A percentile compares a stretch with the other conserved stretches of the same genome.
Conservation (phyloP, 257 asterid species). For the Nicotiana tomentosiformis region DNA sequence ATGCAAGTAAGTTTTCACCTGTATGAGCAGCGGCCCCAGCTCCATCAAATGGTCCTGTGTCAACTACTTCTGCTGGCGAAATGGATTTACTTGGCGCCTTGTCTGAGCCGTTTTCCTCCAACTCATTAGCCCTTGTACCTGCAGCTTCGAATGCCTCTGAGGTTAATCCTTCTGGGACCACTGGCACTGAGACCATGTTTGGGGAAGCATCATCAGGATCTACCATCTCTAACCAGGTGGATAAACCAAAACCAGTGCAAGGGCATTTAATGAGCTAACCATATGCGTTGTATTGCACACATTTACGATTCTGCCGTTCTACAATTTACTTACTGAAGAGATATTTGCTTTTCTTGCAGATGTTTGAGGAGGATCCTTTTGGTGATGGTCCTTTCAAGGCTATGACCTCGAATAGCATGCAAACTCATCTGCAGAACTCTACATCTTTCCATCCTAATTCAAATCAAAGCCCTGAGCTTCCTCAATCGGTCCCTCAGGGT, state of each 20-base stretch:
- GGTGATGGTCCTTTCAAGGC: conserved; percentile 95
- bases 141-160: conserved; percentile 38
- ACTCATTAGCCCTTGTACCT: conserved; percentile 72
- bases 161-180: conserved; percentile 35
- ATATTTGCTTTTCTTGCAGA: conserved; percentile 41
- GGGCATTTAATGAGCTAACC: neutral
- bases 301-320: neutral
- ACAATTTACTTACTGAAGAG: neutral
- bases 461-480: conserved; percentile 31
- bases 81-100: conserved; percentile 76
- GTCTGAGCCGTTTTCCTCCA: conserved; percentile 51
- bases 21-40: conserved; percentile 46
- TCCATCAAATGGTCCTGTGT: conserved; percentile 40
- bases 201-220: conserved; percentile 41
- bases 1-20: conserved; percentile 5
- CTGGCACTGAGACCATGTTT: conserved; percentile 39
- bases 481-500: conserved; percentile 36
- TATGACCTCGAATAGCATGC: conserved; percentile 31
- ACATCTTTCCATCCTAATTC: conserved; percentile 37
- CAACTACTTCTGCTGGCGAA: conserved; percentile 44
- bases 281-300: neutral
- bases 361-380: conserved; percentile 89
- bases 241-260: neutral
- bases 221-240: conserved; percentile 45
- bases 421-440: conserved; percentile 35